Evolutionary conservation across 2,329 filamentous ascomycete genomes (phyloP).

Genomic region (Penicillium psychrosexuale): DNA sequence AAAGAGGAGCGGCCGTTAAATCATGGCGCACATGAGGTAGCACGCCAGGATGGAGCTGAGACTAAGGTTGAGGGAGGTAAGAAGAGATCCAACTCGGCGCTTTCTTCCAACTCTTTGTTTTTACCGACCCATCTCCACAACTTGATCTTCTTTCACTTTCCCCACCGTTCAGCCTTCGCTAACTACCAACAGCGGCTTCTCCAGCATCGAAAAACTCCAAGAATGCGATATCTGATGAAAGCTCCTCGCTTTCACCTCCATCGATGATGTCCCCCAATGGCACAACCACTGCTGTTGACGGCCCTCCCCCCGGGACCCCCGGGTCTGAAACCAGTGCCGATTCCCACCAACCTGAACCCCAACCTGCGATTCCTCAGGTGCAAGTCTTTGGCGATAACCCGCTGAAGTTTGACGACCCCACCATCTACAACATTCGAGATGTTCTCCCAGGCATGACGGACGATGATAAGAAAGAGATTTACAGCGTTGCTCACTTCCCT

Average conservation of each 20-base stretch:
- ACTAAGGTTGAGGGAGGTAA: constrained; percentile 55
- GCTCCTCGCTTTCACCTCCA: constrained; percentile 41
- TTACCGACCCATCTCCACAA: constrained; percentile 13
- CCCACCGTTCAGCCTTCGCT: constrained; percentile 11
- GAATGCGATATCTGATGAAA: constrained; percentile 36
- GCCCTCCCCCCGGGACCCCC: constrained; percentile 60
- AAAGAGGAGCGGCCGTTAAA: constrained; percentile 60
- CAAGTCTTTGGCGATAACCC: constrained; percentile 93
- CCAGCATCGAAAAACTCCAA: constrained; percentile 41
- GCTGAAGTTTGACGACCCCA: constrained; percentile 84
- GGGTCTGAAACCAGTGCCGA: constrained; percentile 59
- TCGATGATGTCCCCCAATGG: constrained; percentile 44
- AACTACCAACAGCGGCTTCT: constrained; percentile 28
- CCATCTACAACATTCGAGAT: constrained; percentile 85
- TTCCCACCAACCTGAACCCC: constrained; percentile 59
- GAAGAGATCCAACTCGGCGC: constrained; percentile 22
- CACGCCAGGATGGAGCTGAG: constrained; percentile 62
- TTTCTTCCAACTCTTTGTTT: constrained; percentile 12
- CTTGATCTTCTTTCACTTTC: constrained; percentile 9
- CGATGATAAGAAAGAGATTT: constrained; percentile 83
- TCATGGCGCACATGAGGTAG: constrained; percentile 61
- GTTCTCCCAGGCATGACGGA: constrained; percentile 72
- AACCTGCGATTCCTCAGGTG: constrained; percentile 64
- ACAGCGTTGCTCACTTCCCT: constrained; percentile 81
- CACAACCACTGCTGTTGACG: constrained; percentile 52